Base-by-base conservation (phyloP, 768 basidiomycete genomes). In the Dictyophora rubrovolvata region DNA sequence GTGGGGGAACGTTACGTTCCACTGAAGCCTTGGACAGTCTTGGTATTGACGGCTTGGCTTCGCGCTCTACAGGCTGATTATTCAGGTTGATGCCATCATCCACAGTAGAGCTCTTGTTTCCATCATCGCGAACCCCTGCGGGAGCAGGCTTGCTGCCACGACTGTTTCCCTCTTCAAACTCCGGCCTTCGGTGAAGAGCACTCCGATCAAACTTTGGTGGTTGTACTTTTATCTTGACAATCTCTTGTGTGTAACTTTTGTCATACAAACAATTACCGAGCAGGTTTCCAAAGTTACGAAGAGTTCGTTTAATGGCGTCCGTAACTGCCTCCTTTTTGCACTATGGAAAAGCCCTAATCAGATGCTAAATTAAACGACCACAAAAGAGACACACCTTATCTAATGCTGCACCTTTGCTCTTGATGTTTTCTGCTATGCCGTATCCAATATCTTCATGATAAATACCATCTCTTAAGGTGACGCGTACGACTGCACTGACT, bases 311-410 rank as follows among this genome's bases (percentile, higher is more conserved):
- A 56, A 95, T 74, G 0, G 80, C 95, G 64, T 99, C 96, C 0
- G 96, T 99, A 0, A 97, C 86, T 1, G 96, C 94, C 69, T 98
- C 96, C 65, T 99, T 99, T 78, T 97, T 97, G 68, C 90, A 93
- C 96, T 99, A 65, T 16, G 60, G 58, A 50, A 16, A 28, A 46
- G n/a, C 52, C 2, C 35, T 16, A 16, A 35, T 51, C 52, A 18
- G 47, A 17, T 20, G 46, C 37, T 23, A 6, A 54, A 17, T 12
- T n/a, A 42, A 42, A 42, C 42, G n/a, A 12, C n/a, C 33, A 16
- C 5, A 10, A 21, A 28, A 28, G 9, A 20, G 1, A 71, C 79
- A 61, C 61, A 93, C 95, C 81, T 99, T 99, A 65, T 98, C 94
- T 35, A 98, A 68, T 2, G 90, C 93, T 14, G 79, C 78, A 0